Percentiles rank a stretch among this genome's conserved stretches.
These are phyloP conservation scores for Candida ovalis DNA, from an alignment of 805 yeast species.

Conservation along the genomic window DNA sequence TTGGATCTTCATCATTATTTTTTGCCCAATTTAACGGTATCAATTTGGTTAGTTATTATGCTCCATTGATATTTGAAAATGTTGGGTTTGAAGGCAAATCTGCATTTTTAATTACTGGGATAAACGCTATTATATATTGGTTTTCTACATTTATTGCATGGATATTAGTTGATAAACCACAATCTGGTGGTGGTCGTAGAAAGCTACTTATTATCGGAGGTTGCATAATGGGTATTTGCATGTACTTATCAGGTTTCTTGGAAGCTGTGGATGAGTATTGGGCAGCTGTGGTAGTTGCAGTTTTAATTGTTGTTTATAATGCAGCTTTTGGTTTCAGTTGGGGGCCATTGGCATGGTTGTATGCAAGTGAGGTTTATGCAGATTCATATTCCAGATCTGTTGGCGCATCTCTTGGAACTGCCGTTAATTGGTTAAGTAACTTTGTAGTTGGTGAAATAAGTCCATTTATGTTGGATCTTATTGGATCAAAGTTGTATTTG, in stretches of 20 bases:
- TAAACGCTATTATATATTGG: conserved; percentile 58
- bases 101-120: conserved; percentile 85
- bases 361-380: conserved; percentile 81
- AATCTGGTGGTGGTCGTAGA: conserved; percentile 80
- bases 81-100: conserved; percentile 87
- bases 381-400: conserved; percentile 69
- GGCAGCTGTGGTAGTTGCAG: conserved; percentile 70
- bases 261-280: conserved; percentile 43
- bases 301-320: conserved; percentile 70
- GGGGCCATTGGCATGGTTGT: conserved; percentile 91
- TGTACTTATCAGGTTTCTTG: conserved; percentile 59
- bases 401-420: conserved; percentile 84
- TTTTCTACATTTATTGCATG: conserved; percentile 79
- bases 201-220: conserved; percentile 75
- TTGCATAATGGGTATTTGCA: conserved; percentile 64
- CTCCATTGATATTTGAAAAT: conserved; percentile 85
- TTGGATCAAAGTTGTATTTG: conserved; percentile 75
- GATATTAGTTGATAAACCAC: conserved; percentile 64
- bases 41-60: conserved; percentile 83
- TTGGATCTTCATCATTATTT: conserved; percentile 82
- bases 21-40: conserved; percentile 91
- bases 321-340: conserved; percentile 84
- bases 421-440: conserved; percentile 87
- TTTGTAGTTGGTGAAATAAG: conserved; percentile 90
- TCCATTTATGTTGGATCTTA: conserved; percentile 70